Base-by-base conservation (phyloP, 805 yeast genomes). In the Blastobotrys americana region DNA sequence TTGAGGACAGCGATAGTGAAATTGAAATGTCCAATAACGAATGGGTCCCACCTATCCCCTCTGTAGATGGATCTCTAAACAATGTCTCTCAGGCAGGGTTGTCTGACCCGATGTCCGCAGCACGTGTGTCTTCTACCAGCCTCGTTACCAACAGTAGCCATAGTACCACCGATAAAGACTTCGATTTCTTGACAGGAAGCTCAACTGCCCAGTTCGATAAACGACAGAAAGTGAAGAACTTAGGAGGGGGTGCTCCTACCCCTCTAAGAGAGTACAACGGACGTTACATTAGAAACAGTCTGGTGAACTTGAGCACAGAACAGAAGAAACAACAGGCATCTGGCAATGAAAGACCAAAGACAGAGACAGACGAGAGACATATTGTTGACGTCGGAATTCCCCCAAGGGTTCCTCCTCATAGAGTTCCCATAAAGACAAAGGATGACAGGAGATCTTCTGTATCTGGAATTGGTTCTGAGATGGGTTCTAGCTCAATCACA, bases 331-430 rank as follows among this genome's bases (percentile, higher is more conserved):
- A 8, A 8, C 13, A 8, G 13, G 13, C 13, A 8, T 8, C 8
- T 8, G 31, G 31, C 13, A 8, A 8, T 8, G 10, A 25, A 25
- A n/a, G n/a, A n/a, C 31, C 8, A 13, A 25, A 25, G 31, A 8
- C 8, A 13, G 10, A 25, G 8, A 8, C 31, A 8, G 13, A 8
- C 13, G 31, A 25, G 13, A 13, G 13, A 20, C 39, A 18, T 25
- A 13, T 36, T 10, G 47, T 52, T 2, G 53, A 55, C 37, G 56
- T 55, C 10, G 60, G 60, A 1, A 55, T 56, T 33, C 60, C 60
- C 15, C 60, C 60, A 5, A 41, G 40, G 33, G 59, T 54, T 9
- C 60, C 60, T 3, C 48, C 52, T 2, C 60, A 56, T 28, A 45
- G 51, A n/a, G 49, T 20, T 19, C 41, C 31, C 21, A 27, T 5